Conservation (phyloP, 1,139 yeast species). For the Pichia sp. region DNA sequence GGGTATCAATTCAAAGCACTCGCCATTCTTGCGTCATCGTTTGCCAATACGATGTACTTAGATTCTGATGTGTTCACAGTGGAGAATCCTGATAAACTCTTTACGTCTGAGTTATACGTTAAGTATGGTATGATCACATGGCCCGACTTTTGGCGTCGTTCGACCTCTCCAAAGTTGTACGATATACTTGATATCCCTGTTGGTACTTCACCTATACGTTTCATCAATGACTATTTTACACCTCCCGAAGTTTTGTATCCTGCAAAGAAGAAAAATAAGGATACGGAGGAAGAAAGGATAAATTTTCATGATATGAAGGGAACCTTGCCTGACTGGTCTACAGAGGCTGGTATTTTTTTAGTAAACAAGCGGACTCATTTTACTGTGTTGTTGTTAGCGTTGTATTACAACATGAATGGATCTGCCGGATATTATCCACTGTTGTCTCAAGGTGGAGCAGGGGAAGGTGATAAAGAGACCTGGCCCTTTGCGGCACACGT, state of each 20-base stretch:
- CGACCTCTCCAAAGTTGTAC: slow-evolving; percentile 52
- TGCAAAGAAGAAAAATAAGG: slow-evolving; percentile 4
- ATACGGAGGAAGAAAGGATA: slow-evolving; percentile 16
- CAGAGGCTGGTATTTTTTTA: slow-evolving; percentile 54
- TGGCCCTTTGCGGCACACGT: slow-evolving; percentile 54
- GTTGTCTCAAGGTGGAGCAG: slow-evolving; percentile 58
- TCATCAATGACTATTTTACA: slow-evolving; percentile 22
- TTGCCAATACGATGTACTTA: slow-evolving; percentile 51
- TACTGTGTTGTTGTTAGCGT: slow-evolving; percentile 41
- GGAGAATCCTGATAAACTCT: slow-evolving; percentile 46
- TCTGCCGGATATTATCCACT: slow-evolving; percentile 52
- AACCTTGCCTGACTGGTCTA: slow-evolving; percentile 52
- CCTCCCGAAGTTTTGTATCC: slow-evolving; percentile 7
- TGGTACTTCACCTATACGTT: slow-evolving; percentile 24
- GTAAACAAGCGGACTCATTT: slow-evolving; percentile 46
- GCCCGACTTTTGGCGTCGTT: slow-evolving; percentile 71
- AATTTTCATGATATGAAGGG: slow-evolving; percentile 47
- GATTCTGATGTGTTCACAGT: slow-evolving; percentile 66
- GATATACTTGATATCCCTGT: slow-evolving; percentile 42
- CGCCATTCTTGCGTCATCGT: slow-evolving; percentile 52
- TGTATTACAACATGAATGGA: slow-evolving; percentile 55
- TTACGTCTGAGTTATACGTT: slow-evolving; percentile 30
- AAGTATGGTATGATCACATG: slow-evolving; percentile 42
- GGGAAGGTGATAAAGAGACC: slow-evolving; percentile 65
- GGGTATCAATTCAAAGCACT: slow-evolving; percentile 61